phyloP scores from a whole-genome alignment of 129 eudicot genomes.

The Daucus carota region DNA sequence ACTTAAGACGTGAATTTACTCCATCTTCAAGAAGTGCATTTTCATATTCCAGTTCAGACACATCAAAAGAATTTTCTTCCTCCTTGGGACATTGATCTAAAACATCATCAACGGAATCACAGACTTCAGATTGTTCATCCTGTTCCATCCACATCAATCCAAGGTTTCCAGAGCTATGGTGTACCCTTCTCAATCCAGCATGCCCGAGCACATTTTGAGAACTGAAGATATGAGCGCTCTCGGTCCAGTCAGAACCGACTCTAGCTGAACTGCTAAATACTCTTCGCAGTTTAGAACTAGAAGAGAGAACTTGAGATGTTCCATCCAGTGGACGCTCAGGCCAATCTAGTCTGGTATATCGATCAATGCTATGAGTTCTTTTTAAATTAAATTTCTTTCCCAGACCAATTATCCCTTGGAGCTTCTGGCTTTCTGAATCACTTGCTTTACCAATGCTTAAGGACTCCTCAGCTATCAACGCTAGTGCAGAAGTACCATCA shows the following conservation, averaged over 20 bases:
- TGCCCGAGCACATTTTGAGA: conserved; percentile 15
- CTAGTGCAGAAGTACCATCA: conserved; percentile 24
- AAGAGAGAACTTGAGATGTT: conserved; percentile 45
- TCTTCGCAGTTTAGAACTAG: conserved; percentile 53
- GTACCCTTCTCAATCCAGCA: conserved; percentile 51
- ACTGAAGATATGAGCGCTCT: conserved; percentile 11
- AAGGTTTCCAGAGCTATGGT: conserved; percentile 68
- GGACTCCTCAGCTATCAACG: conserved; percentile 14
- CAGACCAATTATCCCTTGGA: conserved; percentile 1
- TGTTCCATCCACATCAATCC: conserved; percentile 40
- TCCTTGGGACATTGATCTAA: conserved; percentile 45
- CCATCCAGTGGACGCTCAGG: conserved; percentile 64
- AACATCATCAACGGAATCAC: conserved; percentile 39
- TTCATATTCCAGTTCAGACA: conserved; percentile 25
- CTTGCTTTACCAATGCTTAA: conserved; percentile 5
- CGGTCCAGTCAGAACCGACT: conserved; percentile 44
- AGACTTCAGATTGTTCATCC: conserved; percentile 36
- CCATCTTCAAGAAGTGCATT: conserved; percentile 15
- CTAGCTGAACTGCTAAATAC: conserved; percentile 55
- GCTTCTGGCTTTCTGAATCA: conserved; percentile 21
- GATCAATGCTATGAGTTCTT: conserved; percentile 29
- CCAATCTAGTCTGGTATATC: conserved; percentile 52
- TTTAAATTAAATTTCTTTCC: conserved; percentile 25
- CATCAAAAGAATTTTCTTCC: conserved; percentile 54
- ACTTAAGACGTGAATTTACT: conserved; percentile 26